Percentiles rank a stretch among this genome's conserved stretches.
phyloP scores from a whole-genome alignment of 495 filamentous ascomycete genomes.

The Aspergillus baeticus region DNA sequence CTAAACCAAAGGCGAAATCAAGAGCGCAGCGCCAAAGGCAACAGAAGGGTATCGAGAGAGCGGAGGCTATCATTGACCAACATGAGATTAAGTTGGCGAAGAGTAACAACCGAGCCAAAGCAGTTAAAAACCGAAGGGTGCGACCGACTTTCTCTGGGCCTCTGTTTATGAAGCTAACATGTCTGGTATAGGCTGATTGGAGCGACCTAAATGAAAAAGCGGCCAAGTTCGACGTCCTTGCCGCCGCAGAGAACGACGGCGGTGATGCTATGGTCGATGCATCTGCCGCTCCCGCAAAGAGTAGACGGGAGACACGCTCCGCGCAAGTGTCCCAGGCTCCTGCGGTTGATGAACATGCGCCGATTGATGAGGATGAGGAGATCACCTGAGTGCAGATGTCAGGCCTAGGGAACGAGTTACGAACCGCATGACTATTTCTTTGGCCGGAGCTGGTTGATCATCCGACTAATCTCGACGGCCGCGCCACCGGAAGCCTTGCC shows the following conservation, averaged over 20 bases:
- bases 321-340: constrained; percentile 12
- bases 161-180: constrained; percentile 20
- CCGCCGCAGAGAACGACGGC: constrained; percentile 23
- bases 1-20: constrained; percentile 57
- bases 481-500: constrained; percentile 55
- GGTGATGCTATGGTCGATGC: constrained; percentile 37
- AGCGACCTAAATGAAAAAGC: constrained; percentile 41
- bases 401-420: constrained; percentile 9
- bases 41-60: constrained; percentile 71
- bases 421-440: constrained; percentile 37
- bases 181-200: constrained; percentile 37
- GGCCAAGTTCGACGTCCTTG: constrained; percentile 29
- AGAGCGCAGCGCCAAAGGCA: constrained; percentile 65
- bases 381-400: constrained; percentile 38
- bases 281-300: constrained; percentile 18
- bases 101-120: constrained; percentile 59
- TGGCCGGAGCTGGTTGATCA: constrained; percentile 56
- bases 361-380: constrained; percentile 39
- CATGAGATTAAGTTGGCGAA: constrained; percentile 66
- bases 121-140: constrained; percentile 50
- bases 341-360: constrained; percentile 22
- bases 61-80: constrained; percentile 68
- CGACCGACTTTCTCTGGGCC: constrained; percentile 9
- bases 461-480: constrained; percentile 57
- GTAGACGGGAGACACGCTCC: constrained; percentile 19